Evolutionary conservation across 2,329 filamentous ascomycete genomes (phyloP), one percentile per base, ranked within the genome.

Genomic region (Arthroderma uncinatum): DNA sequence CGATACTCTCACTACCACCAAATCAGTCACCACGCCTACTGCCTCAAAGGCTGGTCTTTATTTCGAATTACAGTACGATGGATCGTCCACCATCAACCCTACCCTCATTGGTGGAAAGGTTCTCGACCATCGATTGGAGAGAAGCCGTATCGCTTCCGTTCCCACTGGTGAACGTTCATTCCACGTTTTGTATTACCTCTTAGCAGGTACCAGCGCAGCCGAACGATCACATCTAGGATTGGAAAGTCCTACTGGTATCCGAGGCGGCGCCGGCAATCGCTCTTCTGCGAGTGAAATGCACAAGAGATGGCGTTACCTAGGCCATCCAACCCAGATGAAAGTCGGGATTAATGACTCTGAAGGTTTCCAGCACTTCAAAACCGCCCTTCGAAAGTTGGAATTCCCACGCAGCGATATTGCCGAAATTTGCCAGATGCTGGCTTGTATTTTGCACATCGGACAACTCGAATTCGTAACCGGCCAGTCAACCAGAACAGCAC

Each of bases 281-380:
- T 72, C 79, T 9, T 82, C 81, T 0, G 70, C 79, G 16, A 76
- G 74, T 9, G 68, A 72, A 14, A 73, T 74, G n/a, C 82, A 85
- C 66, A 94, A 89, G 74, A 80, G 93, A 72, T 98, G 93, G 93
- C 87, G 90, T 69, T 98, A 95, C 68, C 81, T 98, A 2, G 93
- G 93, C 2, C 93, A 98, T 65, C 93, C 92, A 0, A 96, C 92
- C 0, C 93, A 98, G 73, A 80, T 98, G 62, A 97, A 95, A 71
- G 89, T 97, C 28, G 93, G 93, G 58, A 91, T 98, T 69, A 96
- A 98, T 66, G 93, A 98, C 67, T 80, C 86, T 1, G 91, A 96
- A 67, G 93, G 92, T 3, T 98, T 98, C 72, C 89, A 95, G 68
- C 85, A 97, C 55, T 97, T 98, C 79, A 97, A 97, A 77, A 95